These are phyloP conservation scores for Tubosaeta sp. DNA, from an alignment of 768 basidiomycete genomes.

Conservation along the genomic window DNA sequence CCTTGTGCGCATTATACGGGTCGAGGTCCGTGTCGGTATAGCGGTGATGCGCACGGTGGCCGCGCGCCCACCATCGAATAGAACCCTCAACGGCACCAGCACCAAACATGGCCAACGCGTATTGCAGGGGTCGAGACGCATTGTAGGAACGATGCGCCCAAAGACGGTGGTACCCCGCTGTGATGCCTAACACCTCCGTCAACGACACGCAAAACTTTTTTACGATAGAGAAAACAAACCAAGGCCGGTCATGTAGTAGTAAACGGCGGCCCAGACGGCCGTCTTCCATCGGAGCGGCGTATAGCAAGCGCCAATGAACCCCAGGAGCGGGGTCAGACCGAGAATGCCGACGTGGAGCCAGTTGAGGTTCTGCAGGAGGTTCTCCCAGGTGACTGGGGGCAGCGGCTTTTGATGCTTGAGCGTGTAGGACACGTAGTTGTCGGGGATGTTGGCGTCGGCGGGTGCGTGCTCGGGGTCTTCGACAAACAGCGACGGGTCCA, in stretches of 20 bases:
- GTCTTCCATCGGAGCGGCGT: conserved; percentile 74
- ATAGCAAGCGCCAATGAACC: conserved; percentile 66
- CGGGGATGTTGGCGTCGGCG: conserved; percentile 60
- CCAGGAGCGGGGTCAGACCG: conserved; percentile 66
- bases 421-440: conserved; percentile 79
- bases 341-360: conserved; percentile 76
- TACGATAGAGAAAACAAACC: conserved; percentile 45
- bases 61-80: conserved; percentile 98
- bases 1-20: conserved; percentile 91
- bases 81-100: conserved; percentile 95
- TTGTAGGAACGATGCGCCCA: conserved; percentile 98
- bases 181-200: conserved; percentile 56
- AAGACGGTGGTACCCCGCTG: conserved; percentile 93
- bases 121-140: conserved; percentile 82
- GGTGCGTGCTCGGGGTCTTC: conserved; percentile 33
- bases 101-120: conserved; percentile 76
- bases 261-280: conserved; percentile 56
- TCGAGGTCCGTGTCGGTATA: conserved; percentile 98
- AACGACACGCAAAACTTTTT: conserved; percentile 16
- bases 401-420: conserved; percentile 63
- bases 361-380: conserved; percentile 59
- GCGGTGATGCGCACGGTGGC: conserved; percentile 95
- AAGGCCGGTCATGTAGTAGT: conserved; percentile 80
- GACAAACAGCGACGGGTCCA: conserved; percentile 11
- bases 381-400: conserved; percentile 63